Conservation (phyloP, 2,329 filamentous ascomycete species). For the Fusarium tanahbumbuense region DNA sequence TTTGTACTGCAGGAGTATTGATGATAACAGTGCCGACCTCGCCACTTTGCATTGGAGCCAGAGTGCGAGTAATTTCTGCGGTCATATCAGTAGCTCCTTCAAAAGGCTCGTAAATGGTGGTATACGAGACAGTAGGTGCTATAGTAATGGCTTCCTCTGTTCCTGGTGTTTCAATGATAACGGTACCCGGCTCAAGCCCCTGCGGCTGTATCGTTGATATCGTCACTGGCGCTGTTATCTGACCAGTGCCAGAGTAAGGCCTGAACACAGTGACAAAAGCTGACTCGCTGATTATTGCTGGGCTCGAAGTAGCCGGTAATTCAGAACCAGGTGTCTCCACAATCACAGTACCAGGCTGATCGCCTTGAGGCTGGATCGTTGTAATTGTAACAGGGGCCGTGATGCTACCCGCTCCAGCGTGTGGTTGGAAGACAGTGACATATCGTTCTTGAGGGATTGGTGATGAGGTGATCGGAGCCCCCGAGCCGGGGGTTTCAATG, state of each 20-base stretch:
- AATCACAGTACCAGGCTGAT: conserved; percentile 15
- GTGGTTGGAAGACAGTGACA: conserved; percentile 8
- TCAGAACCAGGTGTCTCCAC: conserved; percentile 18
- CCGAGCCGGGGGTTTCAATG: conserved; percentile 16
- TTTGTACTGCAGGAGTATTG: conserved; percentile 16
- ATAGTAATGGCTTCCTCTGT: conserved; percentile 2
- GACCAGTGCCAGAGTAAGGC: background rate
- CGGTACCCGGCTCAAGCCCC: conserved; percentile 13
- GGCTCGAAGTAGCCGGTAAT: background rate
- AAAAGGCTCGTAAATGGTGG: conserved; percentile 26
- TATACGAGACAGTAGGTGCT: conserved; percentile 8
- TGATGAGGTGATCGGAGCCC: background rate
- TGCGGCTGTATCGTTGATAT: conserved; percentile 5
- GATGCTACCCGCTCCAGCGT: conserved; percentile 5
- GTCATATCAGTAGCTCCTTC: conserved; percentile 15
- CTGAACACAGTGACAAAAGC: conserved; percentile 5
- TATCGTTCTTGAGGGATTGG: conserved; percentile 7
- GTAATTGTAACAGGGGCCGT: conserved; percentile 10
- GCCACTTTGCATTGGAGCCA: conserved; percentile 4
- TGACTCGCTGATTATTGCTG: too few species aligned
- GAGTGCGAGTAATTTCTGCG: conserved; percentile 1
- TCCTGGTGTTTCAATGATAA: conserved; percentile 25
- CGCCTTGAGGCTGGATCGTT: conserved; percentile 1
- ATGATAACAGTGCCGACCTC: conserved; percentile 27
- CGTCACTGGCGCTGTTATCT: conserved; percentile 2